These are phyloP conservation scores for Hansenula lynferdii DNA, from an alignment of 1,139 yeast species.

Conservation along the genomic window DNA sequence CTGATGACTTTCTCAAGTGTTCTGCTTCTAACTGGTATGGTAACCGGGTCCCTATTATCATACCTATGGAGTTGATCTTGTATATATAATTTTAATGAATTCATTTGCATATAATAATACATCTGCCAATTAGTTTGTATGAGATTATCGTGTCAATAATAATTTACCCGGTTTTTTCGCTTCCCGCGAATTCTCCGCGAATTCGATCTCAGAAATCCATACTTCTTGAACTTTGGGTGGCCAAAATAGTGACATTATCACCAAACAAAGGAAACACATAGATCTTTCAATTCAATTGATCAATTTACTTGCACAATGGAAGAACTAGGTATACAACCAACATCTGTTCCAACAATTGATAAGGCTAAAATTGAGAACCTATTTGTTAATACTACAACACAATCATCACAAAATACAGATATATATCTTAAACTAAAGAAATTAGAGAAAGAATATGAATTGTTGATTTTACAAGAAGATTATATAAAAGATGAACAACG, in stretches of 20 bases:
- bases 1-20: not conserved
- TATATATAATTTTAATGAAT: not conserved
- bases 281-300: too few relatives aligned
- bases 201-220: too few relatives aligned
- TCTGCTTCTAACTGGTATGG: not conserved
- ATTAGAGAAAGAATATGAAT: constrained; percentile 83
- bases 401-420: constrained; percentile 41
- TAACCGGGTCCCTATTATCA: not conserved
- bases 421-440: constrained; percentile 80
- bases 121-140: not conserved
- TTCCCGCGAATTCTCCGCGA: too few relatives aligned
- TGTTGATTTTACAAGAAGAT: constrained; percentile 84
- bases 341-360: constrained; percentile 23
- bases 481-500: constrained; percentile 98
- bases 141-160: not conserved
- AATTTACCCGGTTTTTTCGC: too few relatives aligned
- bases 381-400: constrained; percentile 19
- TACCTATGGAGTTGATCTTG: not conserved
- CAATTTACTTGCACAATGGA: constrained; percentile 37
- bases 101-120: not conserved
- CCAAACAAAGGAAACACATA: not conserved
- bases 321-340: constrained; percentile 49
- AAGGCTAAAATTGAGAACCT: constrained; percentile 19
- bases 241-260: constrained; percentile 1
- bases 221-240: constrained; percentile 3